phyloP scores from a whole-genome alignment of 2,329 filamentous ascomycete genomes.

The Microcyclosporella mali region DNA sequence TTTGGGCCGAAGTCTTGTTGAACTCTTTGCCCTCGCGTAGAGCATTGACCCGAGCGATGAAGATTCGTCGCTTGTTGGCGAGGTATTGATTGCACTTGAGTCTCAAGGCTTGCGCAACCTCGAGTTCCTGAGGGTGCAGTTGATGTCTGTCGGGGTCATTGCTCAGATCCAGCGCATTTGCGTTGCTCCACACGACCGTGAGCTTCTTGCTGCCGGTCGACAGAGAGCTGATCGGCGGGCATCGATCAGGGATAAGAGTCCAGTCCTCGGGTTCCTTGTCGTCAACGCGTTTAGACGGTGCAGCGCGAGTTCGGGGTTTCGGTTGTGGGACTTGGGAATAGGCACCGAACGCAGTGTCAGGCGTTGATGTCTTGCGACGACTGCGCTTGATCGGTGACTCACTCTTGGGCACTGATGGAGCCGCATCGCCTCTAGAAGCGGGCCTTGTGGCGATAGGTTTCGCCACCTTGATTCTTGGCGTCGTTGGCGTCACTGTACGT shows the following conservation, averaged over 20 bases:
- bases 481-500: constrained; percentile 2
- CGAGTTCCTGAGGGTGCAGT: constrained; percentile 72
- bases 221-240: constrained; percentile 21
- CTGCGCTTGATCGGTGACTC: constrained; percentile 14
- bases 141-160: constrained; percentile 63
- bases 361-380: constrained; percentile 13
- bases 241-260: constrained; percentile 23
- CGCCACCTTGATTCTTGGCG: constrained; percentile 5
- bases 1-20: constrained; percentile 89
- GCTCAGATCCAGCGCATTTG: constrained; percentile 67
- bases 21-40: constrained; percentile 70
- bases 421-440: neutral
- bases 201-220: constrained; percentile 13
- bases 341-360: constrained; percentile 6
- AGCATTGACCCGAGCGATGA: constrained; percentile 65
- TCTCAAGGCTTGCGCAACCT: constrained; percentile 69
- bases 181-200: constrained; percentile 46
- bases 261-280: constrained; percentile 22
- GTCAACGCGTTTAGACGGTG: constrained; percentile 24
- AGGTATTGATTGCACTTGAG: constrained; percentile 84
- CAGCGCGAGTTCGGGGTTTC: constrained; percentile 23
- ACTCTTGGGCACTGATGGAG: constrained; percentile 1
- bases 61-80: constrained; percentile 88
- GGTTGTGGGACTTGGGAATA: constrained; percentile 15
- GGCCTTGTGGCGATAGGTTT: constrained; percentile 6